Conservation (phyloP, 2,329 filamentous ascomycete species). For the Diplodia intermedia region DNA sequence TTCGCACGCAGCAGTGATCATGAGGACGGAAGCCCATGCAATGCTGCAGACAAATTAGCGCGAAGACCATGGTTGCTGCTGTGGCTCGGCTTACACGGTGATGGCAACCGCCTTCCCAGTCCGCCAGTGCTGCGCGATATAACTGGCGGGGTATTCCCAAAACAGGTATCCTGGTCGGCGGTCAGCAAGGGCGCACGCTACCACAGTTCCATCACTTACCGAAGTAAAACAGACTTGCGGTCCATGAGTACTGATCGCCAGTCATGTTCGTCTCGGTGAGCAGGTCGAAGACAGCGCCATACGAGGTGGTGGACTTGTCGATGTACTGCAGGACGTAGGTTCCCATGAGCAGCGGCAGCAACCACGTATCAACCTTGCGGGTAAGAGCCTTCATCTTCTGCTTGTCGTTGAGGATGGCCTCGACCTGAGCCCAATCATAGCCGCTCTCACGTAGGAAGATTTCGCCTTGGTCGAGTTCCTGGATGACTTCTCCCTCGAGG, state of each 20-base stretch:
- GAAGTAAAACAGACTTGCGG: slow-evolving; percentile 65
- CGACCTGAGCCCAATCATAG: slow-evolving; percentile 52
- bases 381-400: slow-evolving; percentile 44
- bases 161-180: slow-evolving; percentile 36
- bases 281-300: slow-evolving; percentile 64
- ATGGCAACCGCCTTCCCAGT: slow-evolving; percentile 44
- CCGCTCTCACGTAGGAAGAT: slow-evolving; percentile 59
- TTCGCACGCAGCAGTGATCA: slow-evolving; percentile 38
- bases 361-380: slow-evolving; percentile 57
- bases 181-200: slow-evolving; percentile 39
- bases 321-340: slow-evolving; percentile 61
- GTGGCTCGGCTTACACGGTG: slow-evolving; percentile 3
- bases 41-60: slow-evolving; percentile 26
- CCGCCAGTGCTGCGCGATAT: slow-evolving; percentile 43
- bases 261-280: slow-evolving; percentile 58
- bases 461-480: slow-evolving; percentile 57
- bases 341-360: slow-evolving; percentile 60
- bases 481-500: slow-evolving; percentile 42
- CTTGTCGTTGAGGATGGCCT: slow-evolving; percentile 55
- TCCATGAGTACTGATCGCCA: slow-evolving; percentile 59
- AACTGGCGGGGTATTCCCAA: slow-evolving; percentile 38
- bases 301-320: slow-evolving; percentile 63
- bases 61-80: background rate
- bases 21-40: slow-evolving; percentile 37
- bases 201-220: slow-evolving; percentile 43